phyloP scores from a whole-genome alignment of 2,329 filamentous ascomycete species.

The Verruconis gallopava region DNA sequence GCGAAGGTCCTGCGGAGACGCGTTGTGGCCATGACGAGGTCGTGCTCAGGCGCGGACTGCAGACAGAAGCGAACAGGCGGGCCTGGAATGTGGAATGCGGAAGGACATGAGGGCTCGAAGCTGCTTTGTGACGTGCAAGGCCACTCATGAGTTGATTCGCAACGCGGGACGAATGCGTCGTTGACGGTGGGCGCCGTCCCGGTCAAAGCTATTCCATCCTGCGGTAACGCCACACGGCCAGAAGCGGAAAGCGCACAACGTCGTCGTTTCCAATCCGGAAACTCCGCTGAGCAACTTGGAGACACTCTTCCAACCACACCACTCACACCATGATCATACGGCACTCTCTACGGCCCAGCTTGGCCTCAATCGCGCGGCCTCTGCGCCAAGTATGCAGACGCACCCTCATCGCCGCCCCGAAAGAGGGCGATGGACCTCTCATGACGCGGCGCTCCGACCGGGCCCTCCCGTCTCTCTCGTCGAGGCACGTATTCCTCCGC shows the following conservation, averaged over 20 bases:
- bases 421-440: conserved; percentile 37
- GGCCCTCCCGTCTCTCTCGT: conserved; percentile 33
- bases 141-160: too few species aligned
- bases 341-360: not conserved
- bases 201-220: too few species aligned
- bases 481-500: conserved; percentile 22
- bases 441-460: conserved; percentile 40
- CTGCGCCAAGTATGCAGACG: conserved; percentile 16
- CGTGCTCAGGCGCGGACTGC: too few species aligned
- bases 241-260: too few species aligned
- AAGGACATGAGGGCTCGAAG: too few species aligned
- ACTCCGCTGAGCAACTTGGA: too few species aligned
- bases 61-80: conserved; percentile 70
- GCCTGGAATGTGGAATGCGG: conserved; percentile 97
- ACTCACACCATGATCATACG: not conserved
- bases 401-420: conserved; percentile 37
- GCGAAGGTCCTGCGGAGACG: conserved; percentile 65
- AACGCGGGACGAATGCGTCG: too few species aligned
- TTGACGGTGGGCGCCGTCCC: too few species aligned
- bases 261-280: conserved; percentile 36
- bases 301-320: too few species aligned
- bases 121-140: too few species aligned
- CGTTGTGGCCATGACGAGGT: conserved; percentile 43
- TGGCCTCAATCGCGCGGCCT: not conserved
- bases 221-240: too few species aligned